phyloP scores from a whole-genome alignment of 192 early-diverging fungal genomes.

The Haplosporangium gracile region DNA sequence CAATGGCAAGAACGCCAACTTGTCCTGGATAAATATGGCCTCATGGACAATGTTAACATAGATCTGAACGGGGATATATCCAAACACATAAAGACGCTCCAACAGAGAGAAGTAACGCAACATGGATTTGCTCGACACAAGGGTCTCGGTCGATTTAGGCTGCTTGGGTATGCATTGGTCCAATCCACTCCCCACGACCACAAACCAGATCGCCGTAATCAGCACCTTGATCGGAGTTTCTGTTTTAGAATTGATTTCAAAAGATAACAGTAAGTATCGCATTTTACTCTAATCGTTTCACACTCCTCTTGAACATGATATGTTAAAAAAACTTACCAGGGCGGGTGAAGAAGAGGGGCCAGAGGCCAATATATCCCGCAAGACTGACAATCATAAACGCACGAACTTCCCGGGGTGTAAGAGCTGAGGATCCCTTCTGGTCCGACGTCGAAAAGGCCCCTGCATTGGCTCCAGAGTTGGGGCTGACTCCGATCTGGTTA shows the following conservation, averaged over 20 bases:
- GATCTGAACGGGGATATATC: constrained; percentile 64
- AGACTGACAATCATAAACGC: constrained; percentile 72
- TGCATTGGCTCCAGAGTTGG: constrained; percentile 35
- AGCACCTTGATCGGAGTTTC: constrained; percentile 65
- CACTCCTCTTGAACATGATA: not conserved
- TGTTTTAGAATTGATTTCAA: constrained; percentile 3
- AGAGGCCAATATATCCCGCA: constrained; percentile 75
- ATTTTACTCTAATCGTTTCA: not conserved
- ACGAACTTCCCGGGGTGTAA: constrained; percentile 62
- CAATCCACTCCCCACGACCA: constrained; percentile 51
- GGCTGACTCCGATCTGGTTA: constrained; percentile 44
- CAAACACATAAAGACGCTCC: constrained; percentile 72
- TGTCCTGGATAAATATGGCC: constrained; percentile 62
- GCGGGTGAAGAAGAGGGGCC: constrained; percentile 76
- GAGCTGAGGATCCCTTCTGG: constrained; percentile 2
- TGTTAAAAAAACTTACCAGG: constrained; percentile 61
- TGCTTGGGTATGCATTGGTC: constrained; percentile 50
- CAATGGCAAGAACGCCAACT: constrained; percentile 84
- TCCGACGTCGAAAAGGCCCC: constrained; percentile 6
- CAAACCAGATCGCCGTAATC: constrained; percentile 58
- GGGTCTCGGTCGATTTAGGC: not conserved
- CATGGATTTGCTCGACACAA: constrained; percentile 8
- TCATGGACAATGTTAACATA: constrained; percentile 71
- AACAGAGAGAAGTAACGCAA: constrained; percentile 34
- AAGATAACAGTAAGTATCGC: not conserved